phyloP scores from a whole-genome alignment of 192 early-diverging fungal species.

The Linnemannia elongata region DNA sequence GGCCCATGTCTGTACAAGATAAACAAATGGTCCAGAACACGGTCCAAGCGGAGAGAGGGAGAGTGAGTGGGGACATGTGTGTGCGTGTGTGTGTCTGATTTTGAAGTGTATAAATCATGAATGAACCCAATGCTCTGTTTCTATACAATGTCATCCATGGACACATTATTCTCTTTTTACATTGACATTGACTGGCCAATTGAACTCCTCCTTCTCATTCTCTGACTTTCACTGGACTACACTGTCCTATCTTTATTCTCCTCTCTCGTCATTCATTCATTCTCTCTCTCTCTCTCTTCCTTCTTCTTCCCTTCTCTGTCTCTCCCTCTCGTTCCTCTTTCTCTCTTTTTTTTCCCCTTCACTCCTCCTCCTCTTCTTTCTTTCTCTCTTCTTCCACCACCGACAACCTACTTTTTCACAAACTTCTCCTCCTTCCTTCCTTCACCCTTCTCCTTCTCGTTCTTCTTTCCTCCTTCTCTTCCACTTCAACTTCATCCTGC shows the following conservation, averaged over 20 bases:
- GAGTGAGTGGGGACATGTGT: background rate
- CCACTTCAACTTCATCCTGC: background rate
- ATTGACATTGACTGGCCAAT: background rate
- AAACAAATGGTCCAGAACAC: slow-evolving; percentile 5
- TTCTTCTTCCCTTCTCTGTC: background rate
- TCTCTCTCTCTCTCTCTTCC: slow-evolving; percentile 1
- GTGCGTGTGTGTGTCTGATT: background rate
- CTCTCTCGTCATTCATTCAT: background rate
- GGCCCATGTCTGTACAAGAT: too few relatives aligned
- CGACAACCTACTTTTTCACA: background rate
- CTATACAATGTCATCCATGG: background rate
- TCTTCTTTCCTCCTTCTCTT: background rate
- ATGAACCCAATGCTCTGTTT: background rate
- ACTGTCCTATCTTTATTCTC: background rate
- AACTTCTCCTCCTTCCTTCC: background rate
- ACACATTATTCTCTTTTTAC: background rate
- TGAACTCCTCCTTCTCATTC: background rate
- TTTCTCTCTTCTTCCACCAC: background rate
- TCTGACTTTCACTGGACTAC: background rate
- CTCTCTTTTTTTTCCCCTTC: background rate
- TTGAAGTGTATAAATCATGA: background rate
- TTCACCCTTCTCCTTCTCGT: background rate
- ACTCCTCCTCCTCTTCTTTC: background rate
- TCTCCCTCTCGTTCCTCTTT: background rate
- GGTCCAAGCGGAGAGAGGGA: slow-evolving; percentile 10